These are phyloP conservation scores for Lentinula sp. DNA, from an alignment of 768 basidiomycete genomes.

Conservation along the genomic window DNA sequence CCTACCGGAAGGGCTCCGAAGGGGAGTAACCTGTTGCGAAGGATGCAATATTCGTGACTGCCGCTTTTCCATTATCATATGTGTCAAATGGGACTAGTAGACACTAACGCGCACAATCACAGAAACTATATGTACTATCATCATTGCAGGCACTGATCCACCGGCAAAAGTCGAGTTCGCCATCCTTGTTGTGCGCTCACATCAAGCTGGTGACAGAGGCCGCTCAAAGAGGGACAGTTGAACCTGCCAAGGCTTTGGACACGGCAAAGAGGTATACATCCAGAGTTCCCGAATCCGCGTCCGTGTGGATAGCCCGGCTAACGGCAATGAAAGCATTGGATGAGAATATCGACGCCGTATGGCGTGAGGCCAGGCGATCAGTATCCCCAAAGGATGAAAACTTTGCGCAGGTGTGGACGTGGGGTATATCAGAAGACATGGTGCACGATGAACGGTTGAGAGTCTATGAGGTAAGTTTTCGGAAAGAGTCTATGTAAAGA, in stretches of 20 bases:
- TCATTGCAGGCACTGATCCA: conserved; percentile 33
- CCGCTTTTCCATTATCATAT: background rate
- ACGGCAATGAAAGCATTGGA: conserved; percentile 30
- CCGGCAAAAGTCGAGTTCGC: conserved; percentile 13
- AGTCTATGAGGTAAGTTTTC: conserved; percentile 26
- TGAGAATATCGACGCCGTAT: conserved; percentile 23
- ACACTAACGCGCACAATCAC: conserved; percentile 4
- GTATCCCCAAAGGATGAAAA: conserved; percentile 19
- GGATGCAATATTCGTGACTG: background rate
- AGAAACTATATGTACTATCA: conserved; percentile 53
- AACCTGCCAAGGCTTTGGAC: conserved; percentile 27
- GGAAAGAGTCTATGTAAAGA: background rate
- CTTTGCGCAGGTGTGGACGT: conserved; percentile 43
- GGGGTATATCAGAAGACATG: conserved; percentile 35
- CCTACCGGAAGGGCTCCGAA: background rate
- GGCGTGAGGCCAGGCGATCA: conserved; percentile 36
- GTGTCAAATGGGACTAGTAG: background rate
- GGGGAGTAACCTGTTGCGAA: background rate
- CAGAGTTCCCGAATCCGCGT: conserved; percentile 26
- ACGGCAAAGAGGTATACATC: conserved; percentile 42
- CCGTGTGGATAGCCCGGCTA: conserved; percentile 51
- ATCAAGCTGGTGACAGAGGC: conserved; percentile 20
- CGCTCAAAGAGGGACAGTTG: conserved; percentile 10
- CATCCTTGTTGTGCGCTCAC: conserved; percentile 25
- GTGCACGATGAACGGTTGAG: conserved; percentile 9